Conservation (phyloP, 331 rosid species). For the Malus hybrid region DNA sequence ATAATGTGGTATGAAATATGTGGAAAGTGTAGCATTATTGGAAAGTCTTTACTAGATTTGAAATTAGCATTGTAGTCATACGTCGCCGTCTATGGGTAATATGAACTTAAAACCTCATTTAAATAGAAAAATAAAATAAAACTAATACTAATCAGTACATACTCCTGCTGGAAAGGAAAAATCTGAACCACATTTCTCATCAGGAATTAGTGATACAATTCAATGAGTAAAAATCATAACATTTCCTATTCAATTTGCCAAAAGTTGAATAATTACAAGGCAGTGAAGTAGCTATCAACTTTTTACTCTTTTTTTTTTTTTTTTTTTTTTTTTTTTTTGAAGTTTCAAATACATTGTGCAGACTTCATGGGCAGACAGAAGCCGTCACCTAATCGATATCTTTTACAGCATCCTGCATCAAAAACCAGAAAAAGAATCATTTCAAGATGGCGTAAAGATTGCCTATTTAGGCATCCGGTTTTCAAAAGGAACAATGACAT, state of each 20-base stretch:
- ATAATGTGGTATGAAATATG: too few species aligned
- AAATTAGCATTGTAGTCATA: too few species aligned
- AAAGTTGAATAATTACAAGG: conserved; percentile 1
- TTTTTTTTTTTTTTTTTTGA: not conserved
- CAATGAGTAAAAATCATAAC: not conserved
- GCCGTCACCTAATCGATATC: conserved; percentile 60
- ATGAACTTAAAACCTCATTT: too few species aligned
- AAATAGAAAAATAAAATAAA: too few species aligned
- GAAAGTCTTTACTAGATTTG: too few species aligned
- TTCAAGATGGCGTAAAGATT: not conserved
- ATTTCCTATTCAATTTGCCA: conserved; percentile 11
- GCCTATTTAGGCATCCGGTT: too few species aligned
- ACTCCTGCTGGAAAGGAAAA: too few species aligned
- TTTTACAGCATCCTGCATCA: conserved; percentile 79
- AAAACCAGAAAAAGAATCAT: not conserved
- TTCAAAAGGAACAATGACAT: not conserved
- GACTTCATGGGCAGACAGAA: conserved; percentile 4
- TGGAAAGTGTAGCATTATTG: too few species aligned
- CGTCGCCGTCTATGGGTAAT: too few species aligned
- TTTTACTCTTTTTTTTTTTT: not conserved
- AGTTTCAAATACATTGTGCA: not conserved
- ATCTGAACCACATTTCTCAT: not conserved
- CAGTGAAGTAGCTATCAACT: not conserved
- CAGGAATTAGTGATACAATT: not conserved
- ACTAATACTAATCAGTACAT: too few species aligned